Evolutionary conservation across 257 asterid genomes (phyloP).

Genomic region (Fraxinus quadrangulata): DNA sequence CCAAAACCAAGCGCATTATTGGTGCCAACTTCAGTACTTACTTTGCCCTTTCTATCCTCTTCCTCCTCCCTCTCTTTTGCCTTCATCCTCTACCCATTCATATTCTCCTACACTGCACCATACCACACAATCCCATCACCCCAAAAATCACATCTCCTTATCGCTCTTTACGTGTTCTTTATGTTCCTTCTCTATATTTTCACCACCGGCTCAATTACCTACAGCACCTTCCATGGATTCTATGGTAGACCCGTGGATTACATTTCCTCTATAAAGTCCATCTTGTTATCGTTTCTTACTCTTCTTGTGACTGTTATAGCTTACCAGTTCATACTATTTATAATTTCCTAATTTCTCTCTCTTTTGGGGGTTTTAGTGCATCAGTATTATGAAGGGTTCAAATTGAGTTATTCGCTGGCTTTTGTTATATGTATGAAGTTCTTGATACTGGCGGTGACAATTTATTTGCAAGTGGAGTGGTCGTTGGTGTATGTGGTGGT

Average conservation of each 20-base stretch:
- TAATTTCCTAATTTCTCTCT: slow-evolving; percentile 20
- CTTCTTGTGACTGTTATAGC: slow-evolving; percentile 31
- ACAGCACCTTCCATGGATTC: slow-evolving; percentile 60
- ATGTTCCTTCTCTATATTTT: slow-evolving; percentile 33
- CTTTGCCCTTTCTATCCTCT: slow-evolving; percentile 55
- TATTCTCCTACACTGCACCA: slow-evolving; percentile 23
- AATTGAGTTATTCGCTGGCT: slow-evolving; percentile 21
- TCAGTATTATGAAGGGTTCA: slow-evolving; percentile 26
- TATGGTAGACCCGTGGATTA: slow-evolving; percentile 51
- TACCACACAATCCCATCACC: slow-evolving; percentile 20
- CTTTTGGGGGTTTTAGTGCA: slow-evolving; percentile 10
- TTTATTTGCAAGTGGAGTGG: slow-evolving; percentile 52
- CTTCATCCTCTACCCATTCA: slow-evolving; percentile 43
- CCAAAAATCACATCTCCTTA: slow-evolving; percentile 18
- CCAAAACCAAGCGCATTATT: slow-evolving; percentile 60
- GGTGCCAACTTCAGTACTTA: slow-evolving; percentile 64
- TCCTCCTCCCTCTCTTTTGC: slow-evolving; percentile 64
- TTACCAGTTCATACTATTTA: slow-evolving; percentile 7
- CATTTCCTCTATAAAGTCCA: slow-evolving; percentile 47
- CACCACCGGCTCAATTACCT: slow-evolving; percentile 52
- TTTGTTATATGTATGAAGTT: neutral
- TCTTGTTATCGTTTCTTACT: slow-evolving; percentile 41
- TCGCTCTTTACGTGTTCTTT: slow-evolving; percentile 34
- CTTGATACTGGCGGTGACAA: slow-evolving; percentile 13
- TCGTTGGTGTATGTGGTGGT: slow-evolving; percentile 44